Evolutionary conservation across 1,139 yeast species (phyloP).

Genomic region (Kodamaea alishanica): DNA sequence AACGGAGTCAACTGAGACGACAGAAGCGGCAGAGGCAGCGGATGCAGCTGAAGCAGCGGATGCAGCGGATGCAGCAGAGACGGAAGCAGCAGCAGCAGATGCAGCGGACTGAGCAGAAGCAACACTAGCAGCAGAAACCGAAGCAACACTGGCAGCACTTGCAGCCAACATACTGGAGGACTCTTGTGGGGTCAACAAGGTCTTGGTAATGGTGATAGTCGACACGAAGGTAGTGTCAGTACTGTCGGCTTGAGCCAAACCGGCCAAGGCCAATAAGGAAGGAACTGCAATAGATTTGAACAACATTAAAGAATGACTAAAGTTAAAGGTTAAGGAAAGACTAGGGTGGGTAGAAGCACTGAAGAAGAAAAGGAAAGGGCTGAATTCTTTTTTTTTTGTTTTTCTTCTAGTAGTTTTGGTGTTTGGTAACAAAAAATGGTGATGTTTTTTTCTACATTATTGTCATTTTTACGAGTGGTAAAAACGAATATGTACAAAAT

Average conservation of each 20-base stretch:
- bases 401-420: too few relatives aligned
- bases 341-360: slow-evolving; percentile 23
- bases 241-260: slow-evolving; percentile 30
- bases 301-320: slow-evolving; percentile 22
- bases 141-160: slow-evolving; percentile 17
- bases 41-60: slow-evolving; percentile 17
- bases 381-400: too few relatives aligned
- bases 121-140: slow-evolving; percentile 14
- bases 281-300: slow-evolving; percentile 24
- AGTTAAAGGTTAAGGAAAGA: slow-evolving; percentile 17
- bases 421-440: too few relatives aligned
- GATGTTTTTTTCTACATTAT: too few relatives aligned
- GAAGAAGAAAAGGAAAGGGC: too few relatives aligned
- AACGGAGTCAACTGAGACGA: slow-evolving; percentile 12
- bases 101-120: slow-evolving; percentile 15
- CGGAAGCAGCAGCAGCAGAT: slow-evolving; percentile 17
- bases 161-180: slow-evolving; percentile 26
- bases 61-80: slow-evolving; percentile 17
- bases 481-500: too few relatives aligned
- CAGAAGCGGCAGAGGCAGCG: slow-evolving; percentile 17
- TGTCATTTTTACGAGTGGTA: too few relatives aligned
- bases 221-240: slow-evolving; percentile 40
- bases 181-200: slow-evolving; percentile 42
- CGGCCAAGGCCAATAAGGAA: slow-evolving; percentile 25
- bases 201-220: slow-evolving; percentile 42